Evolutionary conservation across 2,329 filamentous ascomycete species (phyloP).

Genomic region (Aspergillus fischeri): DNA sequence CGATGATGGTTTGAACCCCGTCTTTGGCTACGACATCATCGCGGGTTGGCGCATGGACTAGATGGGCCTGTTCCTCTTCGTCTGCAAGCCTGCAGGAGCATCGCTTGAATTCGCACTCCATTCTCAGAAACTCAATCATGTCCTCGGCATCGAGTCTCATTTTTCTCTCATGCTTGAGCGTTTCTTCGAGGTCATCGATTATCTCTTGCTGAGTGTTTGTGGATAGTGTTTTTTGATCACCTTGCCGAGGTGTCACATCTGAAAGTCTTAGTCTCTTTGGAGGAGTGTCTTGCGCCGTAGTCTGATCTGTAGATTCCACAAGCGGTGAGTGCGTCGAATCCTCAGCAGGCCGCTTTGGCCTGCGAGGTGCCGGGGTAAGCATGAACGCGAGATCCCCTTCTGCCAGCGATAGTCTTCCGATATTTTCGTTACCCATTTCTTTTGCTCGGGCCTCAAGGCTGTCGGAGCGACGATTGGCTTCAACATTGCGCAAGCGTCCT

Average conservation of each 20-base stretch:
- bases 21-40: background rate
- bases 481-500: slow-evolving; percentile 35
- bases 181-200: slow-evolving; percentile 44
- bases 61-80: slow-evolving; percentile 35
- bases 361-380: slow-evolving; percentile 26
- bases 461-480: slow-evolving; percentile 35
- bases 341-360: slow-evolving; percentile 31
- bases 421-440: slow-evolving; percentile 26
- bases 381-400: slow-evolving; percentile 32
- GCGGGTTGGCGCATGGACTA: slow-evolving; percentile 28
- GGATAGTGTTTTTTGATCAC: slow-evolving; percentile 21
- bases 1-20: background rate
- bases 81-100: slow-evolving; percentile 48
- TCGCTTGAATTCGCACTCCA: slow-evolving; percentile 47
- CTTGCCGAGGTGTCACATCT: slow-evolving; percentile 22
- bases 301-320: slow-evolving; percentile 5
- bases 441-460: slow-evolving; percentile 30
- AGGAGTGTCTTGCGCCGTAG: slow-evolving; percentile 25
- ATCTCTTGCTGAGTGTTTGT: slow-evolving; percentile 37
- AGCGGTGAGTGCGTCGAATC: slow-evolving; percentile 22
- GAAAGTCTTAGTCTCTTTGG: slow-evolving; percentile 33
- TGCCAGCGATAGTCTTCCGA: slow-evolving; percentile 25
- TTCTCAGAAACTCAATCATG: slow-evolving; percentile 49
- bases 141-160: slow-evolving; percentile 52
- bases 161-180: slow-evolving; percentile 49